Conservation (phyloP, 2,329 filamentous ascomycete species). For the Pseudophaeomoniella oleicola region DNA sequence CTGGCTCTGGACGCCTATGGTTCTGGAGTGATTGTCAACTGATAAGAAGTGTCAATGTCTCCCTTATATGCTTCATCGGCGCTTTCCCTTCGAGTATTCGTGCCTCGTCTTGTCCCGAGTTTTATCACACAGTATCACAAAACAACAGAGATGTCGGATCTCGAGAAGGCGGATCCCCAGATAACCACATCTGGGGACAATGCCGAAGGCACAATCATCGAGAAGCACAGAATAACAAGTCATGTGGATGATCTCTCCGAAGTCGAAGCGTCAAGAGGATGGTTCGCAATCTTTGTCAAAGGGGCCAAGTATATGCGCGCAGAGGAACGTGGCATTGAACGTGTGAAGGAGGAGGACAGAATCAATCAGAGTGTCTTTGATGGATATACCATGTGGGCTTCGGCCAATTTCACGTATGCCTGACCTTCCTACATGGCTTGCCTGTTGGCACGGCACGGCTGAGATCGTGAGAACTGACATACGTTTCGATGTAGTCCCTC, state of each 20-base stretch:
- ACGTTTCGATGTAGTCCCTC: conserved; percentile 1
- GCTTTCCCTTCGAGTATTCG: too few species aligned
- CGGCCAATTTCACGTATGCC: not conserved
- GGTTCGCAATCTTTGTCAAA: not conserved
- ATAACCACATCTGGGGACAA: not conserved
- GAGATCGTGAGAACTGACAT: not conserved
- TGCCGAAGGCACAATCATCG: not conserved
- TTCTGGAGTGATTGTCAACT: too few species aligned
- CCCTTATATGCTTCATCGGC: too few species aligned
- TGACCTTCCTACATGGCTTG: not conserved
- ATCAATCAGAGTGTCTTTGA: conserved; percentile 1
- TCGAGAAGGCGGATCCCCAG: not conserved
- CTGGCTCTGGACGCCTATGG: too few species aligned
- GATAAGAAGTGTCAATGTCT: too few species aligned
- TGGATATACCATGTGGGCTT: not conserved
- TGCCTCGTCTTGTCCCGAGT: too few species aligned
- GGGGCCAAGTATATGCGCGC: not conserved
- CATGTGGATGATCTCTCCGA: not conserved
- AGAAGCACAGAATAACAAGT: not conserved
- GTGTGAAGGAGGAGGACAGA: conserved; percentile 2
- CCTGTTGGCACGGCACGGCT: not conserved
- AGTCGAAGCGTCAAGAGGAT: not conserved
- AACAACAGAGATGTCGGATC: not conserved
- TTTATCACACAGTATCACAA: too few species aligned
- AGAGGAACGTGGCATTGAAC: conserved; percentile 1